Conservation (phyloP, 2,329 filamentous ascomycete genomes). For the Diaporthe sp. region DNA sequence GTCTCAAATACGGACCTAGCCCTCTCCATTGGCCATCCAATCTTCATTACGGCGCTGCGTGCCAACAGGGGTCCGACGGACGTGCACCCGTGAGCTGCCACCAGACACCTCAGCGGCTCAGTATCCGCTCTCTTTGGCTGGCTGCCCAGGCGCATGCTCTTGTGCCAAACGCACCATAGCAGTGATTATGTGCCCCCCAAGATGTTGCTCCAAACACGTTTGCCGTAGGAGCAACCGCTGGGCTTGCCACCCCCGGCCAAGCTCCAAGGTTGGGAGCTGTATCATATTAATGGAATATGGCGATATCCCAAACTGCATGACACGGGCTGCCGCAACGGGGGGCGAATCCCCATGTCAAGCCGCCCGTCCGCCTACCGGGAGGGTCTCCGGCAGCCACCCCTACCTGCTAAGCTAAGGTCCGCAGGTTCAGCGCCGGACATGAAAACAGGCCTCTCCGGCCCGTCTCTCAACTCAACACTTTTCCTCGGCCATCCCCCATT, state of each 20-base stretch:
- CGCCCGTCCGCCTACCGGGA: constrained; percentile 5
- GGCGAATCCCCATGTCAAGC: neutral
- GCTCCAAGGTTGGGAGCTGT: constrained; percentile 14
- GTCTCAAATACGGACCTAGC: constrained; percentile 30
- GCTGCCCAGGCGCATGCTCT: constrained; percentile 12
- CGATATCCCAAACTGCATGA: constrained; percentile 28
- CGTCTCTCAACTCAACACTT: neutral
- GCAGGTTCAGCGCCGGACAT: neutral
- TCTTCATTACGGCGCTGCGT: neutral
- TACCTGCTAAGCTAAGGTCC: neutral
- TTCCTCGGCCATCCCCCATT: neutral
- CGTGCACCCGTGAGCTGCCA: constrained; percentile 15
- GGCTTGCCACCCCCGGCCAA: neutral
- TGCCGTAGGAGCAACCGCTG: constrained; percentile 19
- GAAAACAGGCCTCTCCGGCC: neutral
- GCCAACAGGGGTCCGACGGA: constrained; percentile 5
- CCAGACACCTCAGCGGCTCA: constrained; percentile 2
- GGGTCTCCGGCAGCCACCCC: neutral
- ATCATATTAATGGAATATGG: constrained; percentile 21
- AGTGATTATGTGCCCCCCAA: neutral
- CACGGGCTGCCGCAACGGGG: neutral
- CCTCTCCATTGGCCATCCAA: constrained; percentile 27
- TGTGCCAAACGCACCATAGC: neutral
- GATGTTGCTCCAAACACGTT: constrained; percentile 1
- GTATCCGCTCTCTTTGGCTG: neutral